Conservation (phyloP, 192 early-diverging fungal species). For the Entophlyctis helioformis region DNA sequence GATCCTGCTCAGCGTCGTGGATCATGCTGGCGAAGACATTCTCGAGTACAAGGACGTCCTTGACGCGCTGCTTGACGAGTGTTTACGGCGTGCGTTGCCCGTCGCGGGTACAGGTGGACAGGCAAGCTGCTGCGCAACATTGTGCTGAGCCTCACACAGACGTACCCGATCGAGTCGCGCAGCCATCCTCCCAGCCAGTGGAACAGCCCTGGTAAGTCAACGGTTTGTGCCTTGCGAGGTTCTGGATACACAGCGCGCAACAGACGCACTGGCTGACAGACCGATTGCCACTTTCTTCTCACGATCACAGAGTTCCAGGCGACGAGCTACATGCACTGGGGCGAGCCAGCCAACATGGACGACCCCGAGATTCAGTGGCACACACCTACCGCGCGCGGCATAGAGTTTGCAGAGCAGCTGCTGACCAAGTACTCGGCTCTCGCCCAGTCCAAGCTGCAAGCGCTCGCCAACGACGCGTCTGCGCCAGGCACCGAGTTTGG, state of each 20-base stretch:
- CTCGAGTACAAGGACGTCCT: slow-evolving; percentile 31
- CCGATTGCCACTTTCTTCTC: neutral
- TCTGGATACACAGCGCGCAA: too few species aligned
- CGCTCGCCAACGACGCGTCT: neutral
- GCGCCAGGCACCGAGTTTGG: slow-evolving; percentile 9
- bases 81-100: slow-evolving; percentile 35
- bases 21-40: slow-evolving; percentile 28
- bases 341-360: slow-evolving; percentile 36
- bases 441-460: slow-evolving; percentile 2
- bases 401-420: slow-evolving; percentile 54
- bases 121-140: slow-evolving; percentile 42
- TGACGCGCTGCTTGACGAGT: slow-evolving; percentile 3
- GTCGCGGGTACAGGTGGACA: slow-evolving; percentile 59
- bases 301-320: too few species aligned
- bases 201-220: slow-evolving; percentile 33
- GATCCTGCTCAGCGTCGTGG: slow-evolving; percentile 41
- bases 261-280: too few species aligned
- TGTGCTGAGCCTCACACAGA: slow-evolving; percentile 28
- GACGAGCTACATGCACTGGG: slow-evolving; percentile 76
- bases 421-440: slow-evolving; percentile 24
- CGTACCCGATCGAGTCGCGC: slow-evolving; percentile 48
- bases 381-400: slow-evolving; percentile 51
- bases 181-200: slow-evolving; percentile 37
- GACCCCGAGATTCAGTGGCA: slow-evolving; percentile 67
- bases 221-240: neutral